Evolutionary conservation across 1,284 basidiomycete genomes (phyloP).

Genomic region (Lentinula novae-zelandiae): DNA sequence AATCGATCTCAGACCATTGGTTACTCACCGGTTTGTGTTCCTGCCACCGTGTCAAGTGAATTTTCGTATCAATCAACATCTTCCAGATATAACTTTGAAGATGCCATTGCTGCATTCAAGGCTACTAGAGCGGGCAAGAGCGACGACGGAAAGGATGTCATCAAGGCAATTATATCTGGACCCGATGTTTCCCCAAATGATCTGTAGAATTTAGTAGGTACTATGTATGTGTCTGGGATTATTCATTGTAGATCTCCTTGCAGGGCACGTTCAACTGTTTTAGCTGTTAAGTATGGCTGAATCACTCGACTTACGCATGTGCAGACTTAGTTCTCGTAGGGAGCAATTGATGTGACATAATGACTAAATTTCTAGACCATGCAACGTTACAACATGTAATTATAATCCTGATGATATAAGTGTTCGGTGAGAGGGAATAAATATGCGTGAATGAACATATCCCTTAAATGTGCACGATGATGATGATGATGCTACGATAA

Average conservation of each 20-base stretch:
- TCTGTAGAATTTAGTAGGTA: background rate
- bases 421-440: background rate
- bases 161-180: conserved; percentile 77
- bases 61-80: background rate
- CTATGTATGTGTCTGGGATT: too few species aligned
- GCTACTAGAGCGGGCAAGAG: conserved; percentile 78
- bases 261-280: too few species aligned
- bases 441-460: background rate
- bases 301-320: too few species aligned
- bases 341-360: background rate
- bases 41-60: background rate
- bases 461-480: background rate
- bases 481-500: background rate
- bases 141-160: conserved; percentile 68
- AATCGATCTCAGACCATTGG: conserved; percentile 84
- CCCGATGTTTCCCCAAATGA: conserved; percentile 44
- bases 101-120: conserved; percentile 80
- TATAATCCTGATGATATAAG: background rate
- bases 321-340: too few species aligned
- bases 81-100: conserved; percentile 66
- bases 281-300: too few species aligned
- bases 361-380: background rate
- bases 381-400: background rate
- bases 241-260: too few species aligned
- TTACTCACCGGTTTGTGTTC: conserved; percentile 70